Conservation (phyloP, 2,329 filamentous ascomycete genomes). For the Cercospora citrullina region DNA sequence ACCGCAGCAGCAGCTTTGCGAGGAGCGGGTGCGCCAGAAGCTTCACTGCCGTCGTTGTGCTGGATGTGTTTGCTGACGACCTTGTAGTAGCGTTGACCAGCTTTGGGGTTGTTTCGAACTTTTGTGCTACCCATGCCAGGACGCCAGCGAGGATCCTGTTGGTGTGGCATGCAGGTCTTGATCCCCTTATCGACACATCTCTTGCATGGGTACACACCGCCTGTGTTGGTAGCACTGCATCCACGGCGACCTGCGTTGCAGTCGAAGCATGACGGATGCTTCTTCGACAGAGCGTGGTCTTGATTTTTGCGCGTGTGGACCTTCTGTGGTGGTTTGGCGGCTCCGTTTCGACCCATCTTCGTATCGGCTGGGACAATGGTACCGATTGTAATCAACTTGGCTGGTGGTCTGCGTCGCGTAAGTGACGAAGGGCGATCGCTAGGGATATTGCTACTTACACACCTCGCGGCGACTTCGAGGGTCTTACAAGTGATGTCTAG, state of each 20-base stretch:
- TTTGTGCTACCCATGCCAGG: background rate
- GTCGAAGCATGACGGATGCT: background rate
- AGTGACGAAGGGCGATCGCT: background rate
- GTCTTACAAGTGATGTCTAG: background rate
- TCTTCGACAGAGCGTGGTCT: background rate
- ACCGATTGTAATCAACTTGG: background rate
- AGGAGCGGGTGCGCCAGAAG: background rate
- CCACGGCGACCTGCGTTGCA: background rate
- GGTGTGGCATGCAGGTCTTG: background rate
- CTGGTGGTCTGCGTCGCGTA: background rate
- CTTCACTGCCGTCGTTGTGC: background rate
- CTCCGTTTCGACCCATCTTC: background rate
- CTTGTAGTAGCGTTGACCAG: background rate
- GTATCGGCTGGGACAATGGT: background rate
- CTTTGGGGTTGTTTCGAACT: background rate
- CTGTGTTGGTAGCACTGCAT: background rate
- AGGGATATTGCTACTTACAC: background rate
- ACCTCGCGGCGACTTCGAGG: background rate
- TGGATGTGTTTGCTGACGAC: background rate
- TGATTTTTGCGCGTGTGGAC: background rate
- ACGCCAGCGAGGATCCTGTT: background rate
- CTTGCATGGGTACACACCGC: background rate
- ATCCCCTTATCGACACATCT: background rate
- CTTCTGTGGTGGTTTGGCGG: background rate
- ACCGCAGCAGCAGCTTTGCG: background rate